Evolutionary conservation across 306 rosid genomes (phyloP), one percentile per base, ranked within the genome.

Genomic region (Fragaria nilgerrensis): DNA sequence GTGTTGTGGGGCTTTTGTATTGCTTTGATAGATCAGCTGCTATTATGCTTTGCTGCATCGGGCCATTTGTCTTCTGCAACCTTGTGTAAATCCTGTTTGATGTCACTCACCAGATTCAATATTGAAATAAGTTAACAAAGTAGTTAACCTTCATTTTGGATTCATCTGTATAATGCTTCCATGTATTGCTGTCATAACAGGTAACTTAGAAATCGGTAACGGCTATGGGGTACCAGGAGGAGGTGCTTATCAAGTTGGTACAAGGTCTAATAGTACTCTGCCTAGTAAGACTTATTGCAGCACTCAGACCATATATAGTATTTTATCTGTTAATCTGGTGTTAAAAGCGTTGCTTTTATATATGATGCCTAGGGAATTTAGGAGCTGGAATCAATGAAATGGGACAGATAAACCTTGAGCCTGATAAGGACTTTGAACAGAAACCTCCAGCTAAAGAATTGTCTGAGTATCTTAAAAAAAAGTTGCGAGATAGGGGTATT

Each of bases 201-300:
- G 91, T 78, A 94, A 94, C 86, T 63, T 86, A 45, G 98, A 94
- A 86, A 94, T 94, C 67, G 97, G 98, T 62, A 94, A 94, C 75
- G 98, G 98, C 23, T 92, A 94, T 84, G 98, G 98, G 45, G 97
- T 94, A 77, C 98, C 98, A 12, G 98, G 98, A 67, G 98, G 97
- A 80, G 92, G 96, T 77, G 96, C 97, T 73, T 94, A 89, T 77
- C 76, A 77, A 79, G 89, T 88, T 77, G 86, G 83, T 77, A 43
- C 83, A 48, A 78, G 63, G 70, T 82, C 85, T 75, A 81, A 72
- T 65, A 19, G 77, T 32, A 72, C 80, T 71, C 29, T 53, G 22
- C 47, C 73, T 41, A 65, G 86, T 80, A 80, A 82, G 81, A 69
- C 20, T 62, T 23, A 37, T 39, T 11, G n/a, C 68, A 73, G 7